phyloP scores from a whole-genome alignment of 2,329 filamentous ascomycete genomes.

The Ophiostoma australiae region DNA sequence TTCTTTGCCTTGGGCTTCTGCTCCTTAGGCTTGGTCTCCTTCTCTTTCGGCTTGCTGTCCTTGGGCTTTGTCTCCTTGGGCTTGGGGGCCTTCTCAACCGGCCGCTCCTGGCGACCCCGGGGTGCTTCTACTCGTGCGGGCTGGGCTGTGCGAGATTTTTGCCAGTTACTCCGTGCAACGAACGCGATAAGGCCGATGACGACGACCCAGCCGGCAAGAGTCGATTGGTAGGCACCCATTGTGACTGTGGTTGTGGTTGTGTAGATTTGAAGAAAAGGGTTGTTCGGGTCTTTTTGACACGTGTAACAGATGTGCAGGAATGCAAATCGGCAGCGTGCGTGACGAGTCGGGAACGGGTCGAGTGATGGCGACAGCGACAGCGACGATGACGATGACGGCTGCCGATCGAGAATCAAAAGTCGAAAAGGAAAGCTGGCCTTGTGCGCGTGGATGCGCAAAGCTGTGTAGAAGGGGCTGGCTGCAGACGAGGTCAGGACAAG shows the following conservation, averaged over 20 bases:
- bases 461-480: neutral
- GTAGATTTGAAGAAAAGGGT: neutral
- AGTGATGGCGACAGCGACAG: neutral
- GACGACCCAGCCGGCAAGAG: conserved; percentile 35
- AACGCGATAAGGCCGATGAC: conserved; percentile 31
- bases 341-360: neutral
- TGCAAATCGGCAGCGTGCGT: neutral
- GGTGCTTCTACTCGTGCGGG: conserved; percentile 28
- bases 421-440: neutral
- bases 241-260: conserved; percentile 19
- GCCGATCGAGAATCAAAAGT: neutral
- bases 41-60: conserved; percentile 39
- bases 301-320: neutral
- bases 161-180: conserved; percentile 30
- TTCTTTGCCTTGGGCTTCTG: conserved; percentile 37
- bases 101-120: conserved; percentile 33
- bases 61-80: conserved; percentile 24
- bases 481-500: neutral
- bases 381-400: neutral
- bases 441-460: neutral
- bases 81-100: conserved; percentile 30
- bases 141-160: conserved; percentile 29
- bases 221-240: conserved; percentile 37
- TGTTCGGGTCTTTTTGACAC: neutral
- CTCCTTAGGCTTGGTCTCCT: conserved; percentile 39